Evolutionary conservation across 345 rosid genomes (phyloP).

Genomic region (Gossypium thurberi): DNA sequence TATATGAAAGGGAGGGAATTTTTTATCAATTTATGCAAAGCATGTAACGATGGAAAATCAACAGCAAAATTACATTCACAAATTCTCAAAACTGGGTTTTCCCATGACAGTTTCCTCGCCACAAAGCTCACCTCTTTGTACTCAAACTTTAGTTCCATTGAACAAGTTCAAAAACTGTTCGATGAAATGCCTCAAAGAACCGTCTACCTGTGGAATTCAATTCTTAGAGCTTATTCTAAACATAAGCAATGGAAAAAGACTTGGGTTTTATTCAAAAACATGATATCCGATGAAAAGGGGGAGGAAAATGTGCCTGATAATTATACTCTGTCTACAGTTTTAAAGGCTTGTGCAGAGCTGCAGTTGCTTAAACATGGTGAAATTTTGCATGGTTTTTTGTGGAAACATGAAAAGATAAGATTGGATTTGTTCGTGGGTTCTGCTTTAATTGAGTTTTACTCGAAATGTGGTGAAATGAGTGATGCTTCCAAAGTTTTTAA

Average conservation of each 20-base stretch:
- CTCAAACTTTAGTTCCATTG: slow-evolving; percentile 7
- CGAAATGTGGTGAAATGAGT: slow-evolving; percentile 34
- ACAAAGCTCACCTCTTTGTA: slow-evolving; percentile 12
- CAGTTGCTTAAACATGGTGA: slow-evolving; percentile 31
- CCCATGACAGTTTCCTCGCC: slow-evolving; percentile 19
- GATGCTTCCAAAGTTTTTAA: slow-evolving; percentile 38
- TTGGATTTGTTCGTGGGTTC: slow-evolving; percentile 42
- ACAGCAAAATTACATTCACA: slow-evolving; percentile 20
- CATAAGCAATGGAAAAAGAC: slow-evolving; percentile 28
- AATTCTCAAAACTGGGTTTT: slow-evolving; percentile 23
- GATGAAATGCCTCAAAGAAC: slow-evolving; percentile 40
- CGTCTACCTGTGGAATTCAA: slow-evolving; percentile 39
- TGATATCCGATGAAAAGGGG: slow-evolving; percentile 15
- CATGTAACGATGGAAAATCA: slow-evolving; percentile 20
- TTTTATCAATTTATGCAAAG: slow-evolving; percentile 7
- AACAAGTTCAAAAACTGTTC: slow-evolving; percentile 42
- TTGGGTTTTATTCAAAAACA: slow-evolving; percentile 25
- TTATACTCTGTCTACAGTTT: slow-evolving; percentile 35
- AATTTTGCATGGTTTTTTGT: slow-evolving; percentile 39
- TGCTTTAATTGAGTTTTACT: slow-evolving; percentile 45
- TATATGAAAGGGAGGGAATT: slow-evolving; percentile 24
- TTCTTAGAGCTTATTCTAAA: slow-evolving; percentile 38
- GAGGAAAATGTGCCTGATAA: slow-evolving; percentile 26
- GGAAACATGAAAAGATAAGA: slow-evolving; percentile 21
- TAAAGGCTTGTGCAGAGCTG: slow-evolving; percentile 45